phyloP scores from a whole-genome alignment of 225 moss, liverwort and hornwort genomes.

The Bryum argenteum region DNA sequence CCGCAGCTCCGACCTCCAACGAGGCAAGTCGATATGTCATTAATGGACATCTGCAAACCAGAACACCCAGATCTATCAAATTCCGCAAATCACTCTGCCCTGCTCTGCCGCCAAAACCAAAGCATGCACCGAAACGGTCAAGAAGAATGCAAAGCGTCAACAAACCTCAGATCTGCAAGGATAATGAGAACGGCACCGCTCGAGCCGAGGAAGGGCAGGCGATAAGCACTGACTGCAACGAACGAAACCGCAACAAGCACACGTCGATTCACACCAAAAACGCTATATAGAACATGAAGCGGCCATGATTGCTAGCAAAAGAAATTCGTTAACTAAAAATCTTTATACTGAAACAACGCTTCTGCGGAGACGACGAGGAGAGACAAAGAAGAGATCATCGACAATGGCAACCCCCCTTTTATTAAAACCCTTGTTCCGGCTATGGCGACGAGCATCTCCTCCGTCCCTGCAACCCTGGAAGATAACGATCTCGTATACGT shows the following conservation, averaged over 20 bases:
- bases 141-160: neutral
- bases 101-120: neutral
- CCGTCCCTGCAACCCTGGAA: neutral
- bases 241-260: neutral
- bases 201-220: neutral
- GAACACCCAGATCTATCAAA: conserved; percentile 23
- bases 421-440: conserved; percentile 38
- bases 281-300: conserved; percentile 61
- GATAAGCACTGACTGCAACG: conserved; percentile 1
- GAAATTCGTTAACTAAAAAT: neutral
- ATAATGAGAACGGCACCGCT: conserved; percentile 21
- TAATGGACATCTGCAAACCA: conserved; percentile 59
- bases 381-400: rapidly evolving
- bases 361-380: neutral
- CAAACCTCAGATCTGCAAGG: conserved; percentile 49
- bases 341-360: neutral
- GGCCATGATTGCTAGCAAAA: conserved; percentile 27
- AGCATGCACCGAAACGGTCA: neutral
- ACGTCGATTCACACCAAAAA: conserved; percentile 43
- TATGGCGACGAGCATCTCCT: conserved; percentile 33
- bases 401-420: rapidly evolving
- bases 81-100: neutral
- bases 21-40: conserved; percentile 58
- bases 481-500: rapidly evolving
- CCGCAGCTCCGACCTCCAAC: conserved; percentile 59